These are phyloP conservation scores for Aspergillus clavatus DNA, from an alignment of 2,329 filamentous ascomycete species.

Conservation along the genomic window DNA sequence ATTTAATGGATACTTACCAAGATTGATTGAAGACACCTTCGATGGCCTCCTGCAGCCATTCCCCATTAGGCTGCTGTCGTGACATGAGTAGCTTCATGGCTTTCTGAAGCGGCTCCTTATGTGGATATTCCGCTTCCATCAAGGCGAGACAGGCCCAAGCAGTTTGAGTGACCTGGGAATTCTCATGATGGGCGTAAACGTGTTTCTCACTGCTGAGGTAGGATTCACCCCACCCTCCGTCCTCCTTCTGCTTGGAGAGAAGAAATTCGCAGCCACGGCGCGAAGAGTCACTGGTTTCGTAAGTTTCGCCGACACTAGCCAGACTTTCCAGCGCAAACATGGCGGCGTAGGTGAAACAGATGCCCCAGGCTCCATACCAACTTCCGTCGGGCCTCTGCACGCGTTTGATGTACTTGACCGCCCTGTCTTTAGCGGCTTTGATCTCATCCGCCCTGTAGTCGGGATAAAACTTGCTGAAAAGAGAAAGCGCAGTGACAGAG, in stretches of 20 bases:
- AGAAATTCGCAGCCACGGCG: constrained; percentile 80
- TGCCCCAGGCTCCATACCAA: constrained; percentile 97
- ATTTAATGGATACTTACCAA: constrained; percentile 56
- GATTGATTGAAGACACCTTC: constrained; percentile 99
- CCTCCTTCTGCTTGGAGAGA: constrained; percentile 73
- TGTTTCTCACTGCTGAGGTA: constrained; percentile 79
- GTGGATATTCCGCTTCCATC: constrained; percentile 75
- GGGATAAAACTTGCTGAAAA: constrained; percentile 78
- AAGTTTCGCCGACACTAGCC: constrained; percentile 74
- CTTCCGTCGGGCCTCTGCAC: constrained; percentile 77
- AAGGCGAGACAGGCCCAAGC: constrained; percentile 82
- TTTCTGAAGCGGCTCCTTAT: constrained; percentile 65
- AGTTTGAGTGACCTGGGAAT: constrained; percentile 89
- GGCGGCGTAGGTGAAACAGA: constrained; percentile 94
- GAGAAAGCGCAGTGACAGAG: constrained; percentile 77
- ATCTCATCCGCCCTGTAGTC: constrained; percentile 76
- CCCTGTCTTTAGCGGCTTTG: constrained; percentile 62
- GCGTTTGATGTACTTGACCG: constrained; percentile 76
- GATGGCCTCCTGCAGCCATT: constrained; percentile 93
- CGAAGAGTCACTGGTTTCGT: constrained; percentile 65
- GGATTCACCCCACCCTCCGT: constrained; percentile 95
- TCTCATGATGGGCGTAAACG: constrained; percentile 69
- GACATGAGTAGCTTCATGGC: constrained; percentile 78
- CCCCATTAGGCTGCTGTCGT: constrained; percentile 80
- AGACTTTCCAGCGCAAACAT: constrained; percentile 95